Conservation (phyloP, 2,329 filamentous ascomycete species). For the Claviceps spartinae region DNA sequence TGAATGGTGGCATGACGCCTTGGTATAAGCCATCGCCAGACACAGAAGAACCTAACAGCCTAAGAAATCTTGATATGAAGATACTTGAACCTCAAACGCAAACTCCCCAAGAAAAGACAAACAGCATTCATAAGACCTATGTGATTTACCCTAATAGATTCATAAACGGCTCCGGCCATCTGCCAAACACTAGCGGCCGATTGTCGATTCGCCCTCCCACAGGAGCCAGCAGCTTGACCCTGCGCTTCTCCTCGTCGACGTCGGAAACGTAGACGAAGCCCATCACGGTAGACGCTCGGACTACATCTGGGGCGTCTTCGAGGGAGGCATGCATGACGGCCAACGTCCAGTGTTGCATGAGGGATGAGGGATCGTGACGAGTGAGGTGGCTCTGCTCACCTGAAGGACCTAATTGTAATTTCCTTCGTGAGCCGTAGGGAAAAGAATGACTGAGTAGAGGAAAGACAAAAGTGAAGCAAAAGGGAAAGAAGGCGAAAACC, state of each 20-base stretch:
- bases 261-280: conserved; percentile 90
- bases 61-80: no score
- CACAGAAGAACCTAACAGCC: not conserved
- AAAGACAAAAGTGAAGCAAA: not conserved
- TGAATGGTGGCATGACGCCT: no score
- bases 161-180: conserved; percentile 74
- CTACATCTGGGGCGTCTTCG: conserved; percentile 54
- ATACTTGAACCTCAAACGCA: no score
- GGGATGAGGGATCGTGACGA: conserved; percentile 48
- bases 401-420: conserved; percentile 11
- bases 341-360: conserved; percentile 68
- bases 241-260: conserved; percentile 72
- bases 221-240: conserved; percentile 70
- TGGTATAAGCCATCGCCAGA: not conserved
- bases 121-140: not conserved
- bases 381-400: conserved; percentile 35
- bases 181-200: conserved; percentile 69
- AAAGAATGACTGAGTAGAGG: no score
- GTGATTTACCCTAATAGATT: conserved; percentile 49
- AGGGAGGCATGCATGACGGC: conserved; percentile 69
- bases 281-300: conserved; percentile 73
- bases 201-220: conserved; percentile 70
- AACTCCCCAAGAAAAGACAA: not conserved
- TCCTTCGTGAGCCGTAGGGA: not conserved
- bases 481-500: not conserved